phyloP scores from a whole-genome alignment of 768 basidiomycete genomes.

The Antrodiella citrinella region DNA sequence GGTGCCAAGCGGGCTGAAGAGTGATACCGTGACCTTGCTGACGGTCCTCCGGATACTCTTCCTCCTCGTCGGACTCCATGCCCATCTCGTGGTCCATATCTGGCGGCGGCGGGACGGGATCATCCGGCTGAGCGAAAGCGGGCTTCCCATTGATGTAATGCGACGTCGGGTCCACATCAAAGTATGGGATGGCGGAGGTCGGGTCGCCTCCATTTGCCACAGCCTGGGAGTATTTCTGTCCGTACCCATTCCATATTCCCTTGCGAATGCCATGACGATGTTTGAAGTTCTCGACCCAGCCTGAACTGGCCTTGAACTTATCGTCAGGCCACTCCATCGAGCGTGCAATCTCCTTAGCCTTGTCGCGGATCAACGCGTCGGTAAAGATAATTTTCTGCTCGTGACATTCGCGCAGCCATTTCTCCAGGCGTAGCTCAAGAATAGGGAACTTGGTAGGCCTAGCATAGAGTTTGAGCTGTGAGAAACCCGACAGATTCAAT shows the following conservation, averaged over 20 bases:
- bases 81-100: conserved; percentile 4
- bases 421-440: conserved; percentile 57
- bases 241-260: conserved; percentile 37
- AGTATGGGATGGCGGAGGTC: neutral
- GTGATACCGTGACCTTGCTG: neutral
- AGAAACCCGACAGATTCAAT: neutral
- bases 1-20: neutral
- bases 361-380: conserved; percentile 56
- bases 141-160: neutral
- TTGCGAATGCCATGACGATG: conserved; percentile 67
- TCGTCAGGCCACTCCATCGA: conserved; percentile 50
- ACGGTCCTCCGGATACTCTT: neutral
- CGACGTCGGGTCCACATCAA: neutral
- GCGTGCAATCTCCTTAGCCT: conserved; percentile 61
- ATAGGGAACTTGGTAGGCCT: conserved; percentile 79
- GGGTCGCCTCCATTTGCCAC: neutral
- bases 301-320: conserved; percentile 85
- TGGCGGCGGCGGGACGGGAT: neutral
- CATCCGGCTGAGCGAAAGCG: neutral
- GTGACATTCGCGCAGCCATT: conserved; percentile 51
- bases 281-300: conserved; percentile 93
- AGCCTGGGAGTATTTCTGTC: neutral
- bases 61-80: conserved; percentile 5
- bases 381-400: conserved; percentile 42
- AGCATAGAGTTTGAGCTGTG: conserved; percentile 6